Percentiles rank a stretch among this genome's conserved stretches.
Conservation (phyloP, 805 yeast species). For the Wickerhamomyces queroliae region DNA sequence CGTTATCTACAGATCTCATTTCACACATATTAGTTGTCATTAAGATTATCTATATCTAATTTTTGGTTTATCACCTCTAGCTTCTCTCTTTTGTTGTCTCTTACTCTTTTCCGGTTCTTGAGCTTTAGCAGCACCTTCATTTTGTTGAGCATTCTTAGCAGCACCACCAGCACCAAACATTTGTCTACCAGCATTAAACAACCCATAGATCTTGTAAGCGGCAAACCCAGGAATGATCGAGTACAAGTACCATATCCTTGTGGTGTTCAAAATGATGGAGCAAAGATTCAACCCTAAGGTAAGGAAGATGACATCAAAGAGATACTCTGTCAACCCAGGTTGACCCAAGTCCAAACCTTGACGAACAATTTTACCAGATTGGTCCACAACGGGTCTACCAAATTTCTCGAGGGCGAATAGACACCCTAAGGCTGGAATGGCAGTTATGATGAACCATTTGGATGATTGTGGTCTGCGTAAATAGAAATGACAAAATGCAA, state of each 20-base stretch:
- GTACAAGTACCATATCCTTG: conserved; percentile 42
- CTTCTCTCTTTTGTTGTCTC: conserved; percentile 35
- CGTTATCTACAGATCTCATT: too few relatives aligned
- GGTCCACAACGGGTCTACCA: conserved; percentile 43
- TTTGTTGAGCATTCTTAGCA: not conserved
- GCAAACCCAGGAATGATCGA: conserved; percentile 39
- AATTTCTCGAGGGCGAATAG: conserved; percentile 39
- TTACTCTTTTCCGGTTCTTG: conserved; percentile 26
- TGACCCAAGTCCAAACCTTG: conserved; percentile 45
- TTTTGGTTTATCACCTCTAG: conserved; percentile 31
- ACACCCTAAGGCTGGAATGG: conserved; percentile 29
- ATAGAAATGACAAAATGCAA: conserved; percentile 23
- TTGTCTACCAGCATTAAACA: conserved; percentile 23
- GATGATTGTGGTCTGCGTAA: conserved; percentile 31
- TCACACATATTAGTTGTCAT: too few relatives aligned
- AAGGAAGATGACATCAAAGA: conserved; percentile 49
- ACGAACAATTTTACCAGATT: conserved; percentile 28
- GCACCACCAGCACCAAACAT: conserved; percentile 21
- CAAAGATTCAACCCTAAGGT: conserved; percentile 44
- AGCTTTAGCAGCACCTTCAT: conserved; percentile 2
- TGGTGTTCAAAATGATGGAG: conserved; percentile 37
- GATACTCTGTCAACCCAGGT: conserved; percentile 45
- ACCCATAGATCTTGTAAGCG: conserved; percentile 35
- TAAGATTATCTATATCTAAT: conserved; percentile 27
- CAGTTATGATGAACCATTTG: conserved; percentile 22